phyloP scores from a whole-genome alignment of 306 rosid species.

The Begonia peltatifolia region DNA sequence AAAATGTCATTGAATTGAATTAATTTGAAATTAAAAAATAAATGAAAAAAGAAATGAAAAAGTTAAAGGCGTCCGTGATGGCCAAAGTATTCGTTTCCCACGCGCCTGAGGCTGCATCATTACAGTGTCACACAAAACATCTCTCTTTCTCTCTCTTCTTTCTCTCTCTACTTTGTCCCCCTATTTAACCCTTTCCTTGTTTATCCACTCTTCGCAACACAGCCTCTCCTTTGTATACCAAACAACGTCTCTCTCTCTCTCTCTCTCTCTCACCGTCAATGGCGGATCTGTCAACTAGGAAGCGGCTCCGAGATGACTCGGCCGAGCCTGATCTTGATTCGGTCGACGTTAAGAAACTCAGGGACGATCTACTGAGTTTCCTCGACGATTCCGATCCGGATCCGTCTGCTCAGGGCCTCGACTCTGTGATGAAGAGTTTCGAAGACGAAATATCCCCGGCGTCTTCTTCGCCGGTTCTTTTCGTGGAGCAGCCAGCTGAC shows the following conservation, averaged over 20 bases:
- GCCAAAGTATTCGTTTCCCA: constrained; percentile 42
- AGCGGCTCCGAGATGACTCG: constrained; percentile 46
- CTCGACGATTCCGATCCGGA: constrained; percentile 45
- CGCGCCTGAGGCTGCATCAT: constrained; percentile 72
- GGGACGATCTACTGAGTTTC: constrained; percentile 49
- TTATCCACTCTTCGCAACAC: constrained; percentile 12
- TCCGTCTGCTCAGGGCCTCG: constrained; percentile 1
- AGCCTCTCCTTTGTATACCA: constrained; percentile 1
- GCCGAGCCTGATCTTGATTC: constrained; percentile 13
- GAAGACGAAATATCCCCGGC: constrained; percentile 7
- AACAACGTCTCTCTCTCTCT: too few species aligned
- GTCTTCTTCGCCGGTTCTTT: constrained; percentile 13
- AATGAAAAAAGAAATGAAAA: constrained; percentile 11
- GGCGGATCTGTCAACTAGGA: constrained; percentile 23
- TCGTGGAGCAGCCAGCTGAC: constrained; percentile 28
- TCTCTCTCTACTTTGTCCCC: constrained; percentile 70
- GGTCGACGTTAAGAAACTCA: constrained; percentile 41
- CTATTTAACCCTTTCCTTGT: constrained; percentile 28
- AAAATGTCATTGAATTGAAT: not conserved
- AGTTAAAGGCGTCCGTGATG: constrained; percentile 46
- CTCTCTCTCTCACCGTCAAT: constrained; percentile 10
- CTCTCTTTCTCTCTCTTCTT: constrained; percentile 18
- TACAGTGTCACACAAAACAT: constrained; percentile 10
- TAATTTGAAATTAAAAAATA: constrained; percentile 1
- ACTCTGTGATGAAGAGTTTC: constrained; percentile 6